Conservation (phyloP, 495 filamentous ascomycete species). For the Penicillium crystallinum region DNA sequence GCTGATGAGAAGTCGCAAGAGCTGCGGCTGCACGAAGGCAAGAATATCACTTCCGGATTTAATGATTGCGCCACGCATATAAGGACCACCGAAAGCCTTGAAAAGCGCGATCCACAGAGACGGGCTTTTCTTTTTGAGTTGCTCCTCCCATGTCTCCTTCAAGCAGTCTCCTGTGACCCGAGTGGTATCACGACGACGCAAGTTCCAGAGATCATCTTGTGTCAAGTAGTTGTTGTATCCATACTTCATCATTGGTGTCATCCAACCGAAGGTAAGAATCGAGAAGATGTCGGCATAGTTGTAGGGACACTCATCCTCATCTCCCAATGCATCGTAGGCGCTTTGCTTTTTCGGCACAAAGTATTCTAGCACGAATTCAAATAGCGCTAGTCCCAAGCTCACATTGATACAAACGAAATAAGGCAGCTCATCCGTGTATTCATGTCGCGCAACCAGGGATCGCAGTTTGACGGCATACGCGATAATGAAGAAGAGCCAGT, state of each 20-base stretch:
- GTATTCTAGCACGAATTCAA: slow-evolving; percentile 84
- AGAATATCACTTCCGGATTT: slow-evolving; percentile 81
- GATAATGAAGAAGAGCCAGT: slow-evolving; percentile 89
- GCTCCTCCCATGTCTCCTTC: slow-evolving; percentile 67
- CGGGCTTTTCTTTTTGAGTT: slow-evolving; percentile 70
- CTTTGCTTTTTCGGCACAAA: slow-evolving; percentile 83
- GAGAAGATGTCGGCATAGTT: slow-evolving; percentile 96
- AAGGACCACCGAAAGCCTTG: slow-evolving; percentile 77
- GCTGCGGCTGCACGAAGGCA: slow-evolving; percentile 86
- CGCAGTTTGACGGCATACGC: slow-evolving; percentile 79
- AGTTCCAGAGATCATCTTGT: slow-evolving; percentile 95
- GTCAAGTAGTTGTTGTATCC: slow-evolving; percentile 90
- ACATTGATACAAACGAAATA: slow-evolving; percentile 80
- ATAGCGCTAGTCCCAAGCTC: slow-evolving; percentile 62
- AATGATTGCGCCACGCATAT: slow-evolving; percentile 71
- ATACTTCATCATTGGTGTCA: slow-evolving; percentile 96
- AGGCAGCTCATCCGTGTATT: slow-evolving; percentile 56
- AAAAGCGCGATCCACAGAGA: slow-evolving; percentile 93
- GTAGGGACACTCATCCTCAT: slow-evolving; percentile 86
- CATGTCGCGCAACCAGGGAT: slow-evolving; percentile 73
- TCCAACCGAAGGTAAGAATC: slow-evolving; percentile 92
- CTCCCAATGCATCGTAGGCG: slow-evolving; percentile 77
- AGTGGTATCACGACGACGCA: slow-evolving; percentile 76
- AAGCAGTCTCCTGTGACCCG: slow-evolving; percentile 60
- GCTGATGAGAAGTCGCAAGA: slow-evolving; percentile 76